A percentile compares a stretch with the other conserved stretches of the same genome.
Conservation (phyloP, 306 rosid genomes). For the Delonix regia region DNA sequence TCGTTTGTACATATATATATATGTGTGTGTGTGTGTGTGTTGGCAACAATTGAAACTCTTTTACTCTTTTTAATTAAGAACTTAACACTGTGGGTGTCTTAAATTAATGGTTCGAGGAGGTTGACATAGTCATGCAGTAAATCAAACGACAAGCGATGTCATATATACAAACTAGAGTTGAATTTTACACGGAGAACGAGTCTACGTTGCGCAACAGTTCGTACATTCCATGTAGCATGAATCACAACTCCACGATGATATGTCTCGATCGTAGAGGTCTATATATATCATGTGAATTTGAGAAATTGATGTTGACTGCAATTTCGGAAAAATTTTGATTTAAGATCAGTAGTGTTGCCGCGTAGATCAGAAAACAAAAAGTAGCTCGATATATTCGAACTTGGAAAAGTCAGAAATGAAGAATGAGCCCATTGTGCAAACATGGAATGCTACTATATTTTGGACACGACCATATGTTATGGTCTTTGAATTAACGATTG, state of each 20-base stretch:
- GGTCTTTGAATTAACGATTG: background rate
- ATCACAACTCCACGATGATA: no score
- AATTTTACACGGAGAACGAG: background rate
- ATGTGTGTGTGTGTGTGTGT: no score
- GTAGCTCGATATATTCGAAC: background rate
- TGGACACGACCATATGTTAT: background rate
- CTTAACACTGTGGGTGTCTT: background rate
- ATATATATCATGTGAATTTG: background rate
- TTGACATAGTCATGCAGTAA: background rate
- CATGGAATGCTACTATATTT: background rate
- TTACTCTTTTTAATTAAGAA: no score
- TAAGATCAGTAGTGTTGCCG: background rate
- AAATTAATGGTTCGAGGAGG: background rate
- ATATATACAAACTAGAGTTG: background rate
- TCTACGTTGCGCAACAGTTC: background rate
- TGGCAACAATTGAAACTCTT: no score
- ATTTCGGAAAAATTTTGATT: background rate
- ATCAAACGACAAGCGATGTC: background rate
- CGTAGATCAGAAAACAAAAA: background rate
- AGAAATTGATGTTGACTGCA: no score
- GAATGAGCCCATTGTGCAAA: background rate
- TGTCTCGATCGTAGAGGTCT: no score
- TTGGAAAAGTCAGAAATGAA: background rate
- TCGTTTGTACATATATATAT: no score
- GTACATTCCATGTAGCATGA: no score